A percentile compares a stretch with the other conserved stretches of the same genome.
Evolutionary conservation across 2,329 filamentous ascomycete species (phyloP).

Genomic region (Ustulina deusta): DNA sequence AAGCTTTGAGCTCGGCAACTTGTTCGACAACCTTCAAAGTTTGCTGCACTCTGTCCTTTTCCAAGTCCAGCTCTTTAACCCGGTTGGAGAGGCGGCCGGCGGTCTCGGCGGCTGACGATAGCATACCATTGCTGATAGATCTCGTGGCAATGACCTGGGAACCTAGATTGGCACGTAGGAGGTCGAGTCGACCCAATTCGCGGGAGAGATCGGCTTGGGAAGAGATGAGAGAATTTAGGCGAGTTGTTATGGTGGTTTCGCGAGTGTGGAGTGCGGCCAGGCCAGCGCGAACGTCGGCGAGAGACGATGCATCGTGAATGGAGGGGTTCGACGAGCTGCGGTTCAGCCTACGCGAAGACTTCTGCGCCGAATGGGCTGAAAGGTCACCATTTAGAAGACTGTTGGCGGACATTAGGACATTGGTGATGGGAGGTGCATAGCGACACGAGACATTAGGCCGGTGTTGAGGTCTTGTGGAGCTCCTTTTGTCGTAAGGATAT

Average conservation of each 20-base stretch:
- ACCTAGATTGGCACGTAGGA: constrained; percentile 88
- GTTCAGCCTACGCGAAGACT: constrained; percentile 47
- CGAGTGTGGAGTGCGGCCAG: constrained; percentile 80
- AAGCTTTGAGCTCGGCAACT: constrained; percentile 96
- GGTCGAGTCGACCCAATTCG: constrained; percentile 87
- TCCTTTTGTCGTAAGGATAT: constrained; percentile 15
- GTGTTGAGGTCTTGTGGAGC: constrained; percentile 33
- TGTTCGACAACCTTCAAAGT: constrained; percentile 94
- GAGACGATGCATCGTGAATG: constrained; percentile 77
- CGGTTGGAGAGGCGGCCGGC: constrained; percentile 87
- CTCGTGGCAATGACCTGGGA: constrained; percentile 87
- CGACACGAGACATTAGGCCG: constrained; percentile 47
- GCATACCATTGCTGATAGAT: constrained; percentile 89
- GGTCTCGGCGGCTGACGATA: constrained; percentile 85
- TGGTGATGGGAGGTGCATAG: constrained; percentile 50
- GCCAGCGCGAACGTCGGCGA: constrained; percentile 82
- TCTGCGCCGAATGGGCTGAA: constrained; percentile 44
- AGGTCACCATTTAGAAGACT: constrained; percentile 52
- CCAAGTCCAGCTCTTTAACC: constrained; percentile 87
- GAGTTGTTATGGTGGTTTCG: constrained; percentile 79
- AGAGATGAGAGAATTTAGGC: constrained; percentile 80
- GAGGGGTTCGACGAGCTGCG: constrained; percentile 45
- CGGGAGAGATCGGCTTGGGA: constrained; percentile 89
- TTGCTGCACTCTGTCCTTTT: constrained; percentile 90
- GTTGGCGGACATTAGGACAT: constrained; percentile 53